Percentiles rank a stretch among this genome's conserved stretches.
Conservation (phyloP, 2,329 filamentous ascomycete species). For the Cadophora malorum region DNA sequence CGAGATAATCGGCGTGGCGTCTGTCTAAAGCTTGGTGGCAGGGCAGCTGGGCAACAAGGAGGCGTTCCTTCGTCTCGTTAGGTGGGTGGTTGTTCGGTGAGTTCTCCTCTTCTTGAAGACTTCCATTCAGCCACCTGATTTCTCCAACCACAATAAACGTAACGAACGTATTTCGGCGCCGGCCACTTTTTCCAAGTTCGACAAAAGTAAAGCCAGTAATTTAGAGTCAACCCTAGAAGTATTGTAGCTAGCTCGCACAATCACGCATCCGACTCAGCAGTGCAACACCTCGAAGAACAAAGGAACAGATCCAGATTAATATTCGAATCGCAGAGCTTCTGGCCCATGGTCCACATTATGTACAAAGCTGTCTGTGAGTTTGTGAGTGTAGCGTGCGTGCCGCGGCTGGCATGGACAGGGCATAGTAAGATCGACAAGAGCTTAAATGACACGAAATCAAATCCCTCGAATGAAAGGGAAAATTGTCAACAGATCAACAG, state of each 20-base stretch:
- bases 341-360: constrained; percentile 1
- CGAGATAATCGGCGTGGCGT: constrained; percentile 13
- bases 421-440: constrained; percentile 17
- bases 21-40: constrained; percentile 18
- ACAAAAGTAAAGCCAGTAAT: background rate
- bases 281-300: background rate
- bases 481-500: background rate
- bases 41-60: background rate
- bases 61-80: constrained; percentile 6
- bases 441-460: constrained; percentile 8
- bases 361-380: background rate
- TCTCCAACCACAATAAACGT: background rate
- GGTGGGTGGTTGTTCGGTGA: constrained; percentile 9
- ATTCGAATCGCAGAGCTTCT: background rate
- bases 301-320: background rate
- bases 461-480: background rate
- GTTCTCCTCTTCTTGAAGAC: constrained; percentile 10
- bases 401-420: constrained; percentile 6
- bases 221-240: background rate
- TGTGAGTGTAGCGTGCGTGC: background rate
- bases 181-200: background rate
- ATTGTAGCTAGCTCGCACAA: background rate
- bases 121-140: constrained; percentile 7
- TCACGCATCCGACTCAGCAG: background rate
- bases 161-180: background rate